Base-by-base conservation (phyloP, 805 yeast genomes). In the Yueomyces sp. region DNA sequence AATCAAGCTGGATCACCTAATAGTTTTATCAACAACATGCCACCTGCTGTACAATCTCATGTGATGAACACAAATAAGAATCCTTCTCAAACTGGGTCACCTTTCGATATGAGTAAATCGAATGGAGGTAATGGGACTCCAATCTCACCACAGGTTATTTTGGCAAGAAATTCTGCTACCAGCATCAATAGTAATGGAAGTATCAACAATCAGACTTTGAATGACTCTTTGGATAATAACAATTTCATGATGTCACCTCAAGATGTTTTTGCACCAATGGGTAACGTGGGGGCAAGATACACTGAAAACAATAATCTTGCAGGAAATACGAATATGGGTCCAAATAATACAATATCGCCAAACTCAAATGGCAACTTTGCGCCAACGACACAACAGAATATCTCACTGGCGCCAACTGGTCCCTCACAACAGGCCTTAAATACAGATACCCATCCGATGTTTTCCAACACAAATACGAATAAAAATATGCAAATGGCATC, bases 71-170 rank as follows among this genome's bases (percentile, higher is more conserved):
- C 28, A 26, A 37, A 37, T 37, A 6, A 4, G 7, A 12, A 8
- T 8, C 12, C 28, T 37, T 29, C 19, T 26, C 12, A 8, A 6
- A 37, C 37, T 36, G 34, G 19, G 3, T 28, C 39, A 3, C 36
- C 40, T 7, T 39, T 32, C 12, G 36, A 37, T 27, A 28, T 28
- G 11, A 27, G 12, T 27, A 37, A 6, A 31, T 32, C 30, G 3
- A 27, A 19, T 26, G 32, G 36, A 41, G 38, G 33, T 5, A 34
- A 34, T 34, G 26, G n/a, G 5, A 9, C n/a, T 11, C 37, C 40
- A 12, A 28, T 61, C 29, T 57, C 64, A 8, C 65, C 65, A 11
- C 65, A 61, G 37, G 63, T 56, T 3, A 60, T 60, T 8, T 44
- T 60, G 44, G 57, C 59, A 39, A 54, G 55, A 41, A 57, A 59